These are phyloP conservation scores for Dendrobium catenatum DNA, from an alignment of 106 monocot species.

Conservation along the genomic window DNA sequence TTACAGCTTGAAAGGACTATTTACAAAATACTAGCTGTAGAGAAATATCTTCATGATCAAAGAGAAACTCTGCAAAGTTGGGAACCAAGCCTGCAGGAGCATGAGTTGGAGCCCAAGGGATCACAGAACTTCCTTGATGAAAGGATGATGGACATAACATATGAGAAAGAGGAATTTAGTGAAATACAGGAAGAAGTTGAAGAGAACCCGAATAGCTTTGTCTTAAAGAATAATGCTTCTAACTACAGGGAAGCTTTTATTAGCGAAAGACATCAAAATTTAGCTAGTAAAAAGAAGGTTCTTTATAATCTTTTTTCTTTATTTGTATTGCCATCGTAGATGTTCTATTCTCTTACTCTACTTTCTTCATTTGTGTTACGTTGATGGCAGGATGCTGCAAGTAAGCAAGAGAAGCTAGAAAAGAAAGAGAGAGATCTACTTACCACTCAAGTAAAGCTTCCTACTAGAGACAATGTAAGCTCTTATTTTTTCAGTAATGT, in stretches of 20 bases:
- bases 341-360: neutral
- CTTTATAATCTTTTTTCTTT: neutral
- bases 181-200: neutral
- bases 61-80: neutral
- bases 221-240: neutral
- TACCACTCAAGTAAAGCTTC: neutral
- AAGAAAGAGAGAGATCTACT: neutral
- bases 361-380: neutral
- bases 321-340: neutral
- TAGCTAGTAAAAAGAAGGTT: slow-evolving; percentile 3
- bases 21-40: neutral
- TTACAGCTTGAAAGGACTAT: slow-evolving; percentile 2
- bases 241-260: neutral
- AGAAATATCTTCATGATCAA: neutral
- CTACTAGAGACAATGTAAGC: neutral
- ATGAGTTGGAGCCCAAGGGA: neutral
- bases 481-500: neutral
- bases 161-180: neutral
- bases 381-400: neutral
- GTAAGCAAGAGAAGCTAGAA: neutral
- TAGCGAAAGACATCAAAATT: neutral
- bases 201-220: neutral
- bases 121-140: neutral
- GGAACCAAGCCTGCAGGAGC: neutral
- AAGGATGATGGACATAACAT: neutral